A percentile compares a stretch with the other conserved stretches of the same genome.
Conservation (phyloP, 2,329 filamentous ascomycete genomes). For the Pseudovirgaria hyperparasitica region DNA sequence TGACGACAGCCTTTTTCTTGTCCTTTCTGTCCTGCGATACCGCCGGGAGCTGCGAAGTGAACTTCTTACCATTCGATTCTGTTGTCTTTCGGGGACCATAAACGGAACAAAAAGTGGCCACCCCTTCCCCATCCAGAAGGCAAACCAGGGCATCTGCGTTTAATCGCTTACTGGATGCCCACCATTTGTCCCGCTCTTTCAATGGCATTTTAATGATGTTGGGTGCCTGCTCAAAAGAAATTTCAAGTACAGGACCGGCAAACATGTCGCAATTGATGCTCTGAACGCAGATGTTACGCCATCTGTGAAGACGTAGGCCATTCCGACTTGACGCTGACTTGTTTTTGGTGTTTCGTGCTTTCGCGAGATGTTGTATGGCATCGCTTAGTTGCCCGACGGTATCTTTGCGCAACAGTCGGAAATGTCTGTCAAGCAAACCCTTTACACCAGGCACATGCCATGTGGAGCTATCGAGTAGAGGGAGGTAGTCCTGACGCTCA, state of each 20-base stretch:
- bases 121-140: constrained; percentile 6
- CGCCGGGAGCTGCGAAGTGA: too few relatives aligned
- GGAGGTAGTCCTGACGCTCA: constrained; percentile 21
- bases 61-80: neutral
- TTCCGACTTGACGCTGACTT: neutral
- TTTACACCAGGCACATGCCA: constrained; percentile 6
- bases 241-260: constrained; percentile 5
- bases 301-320: constrained; percentile 3
- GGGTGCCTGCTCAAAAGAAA: constrained; percentile 7
- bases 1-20: constrained; percentile 2
- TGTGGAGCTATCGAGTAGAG: constrained; percentile 4
- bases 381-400: constrained; percentile 40
- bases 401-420: constrained; percentile 43
- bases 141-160: constrained; percentile 8
- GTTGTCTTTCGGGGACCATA: constrained; percentile 1
- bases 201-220: constrained; percentile 1
- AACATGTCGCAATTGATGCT: constrained; percentile 4
- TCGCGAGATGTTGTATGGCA: constrained; percentile 10
- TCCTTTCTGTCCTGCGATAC: too few relatives aligned
- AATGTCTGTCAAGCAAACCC: constrained; percentile 41
- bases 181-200: constrained; percentile 7
- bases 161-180: constrained; percentile 6
- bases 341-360: neutral
- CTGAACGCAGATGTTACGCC: constrained; percentile 3
- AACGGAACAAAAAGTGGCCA: constrained; percentile 6